These are phyloP conservation scores for Rhododendron ovatum DNA, from an alignment of 148 eudicot genomes.

Conservation along the genomic window DNA sequence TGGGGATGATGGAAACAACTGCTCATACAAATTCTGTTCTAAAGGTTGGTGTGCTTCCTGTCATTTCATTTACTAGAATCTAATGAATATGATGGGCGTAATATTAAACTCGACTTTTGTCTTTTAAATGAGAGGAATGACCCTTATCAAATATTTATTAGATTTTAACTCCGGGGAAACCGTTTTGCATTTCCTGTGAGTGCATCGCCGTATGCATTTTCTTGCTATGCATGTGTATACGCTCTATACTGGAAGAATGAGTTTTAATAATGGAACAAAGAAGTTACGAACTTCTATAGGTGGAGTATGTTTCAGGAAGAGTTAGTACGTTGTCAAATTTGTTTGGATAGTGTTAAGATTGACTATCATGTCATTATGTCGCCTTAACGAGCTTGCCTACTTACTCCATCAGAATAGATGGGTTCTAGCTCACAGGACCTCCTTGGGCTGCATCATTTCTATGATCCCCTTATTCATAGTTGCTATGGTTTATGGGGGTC, in stretches of 20 bases:
- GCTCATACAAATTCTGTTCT: slow-evolving; percentile 63
- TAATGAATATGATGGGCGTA: background rate
- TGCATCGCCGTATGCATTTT: background rate
- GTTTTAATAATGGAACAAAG: background rate
- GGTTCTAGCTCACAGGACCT: background rate
- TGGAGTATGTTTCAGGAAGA: background rate
- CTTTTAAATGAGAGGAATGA: background rate
- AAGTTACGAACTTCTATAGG: no score
- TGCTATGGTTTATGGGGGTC: background rate
- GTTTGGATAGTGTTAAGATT: background rate
- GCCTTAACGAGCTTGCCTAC: background rate
- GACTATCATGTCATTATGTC: background rate
- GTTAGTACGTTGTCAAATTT: background rate
- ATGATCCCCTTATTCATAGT: background rate
- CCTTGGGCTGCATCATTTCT: background rate
- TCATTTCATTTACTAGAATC: slow-evolving; percentile 5
- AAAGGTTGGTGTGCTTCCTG: slow-evolving; percentile 50
- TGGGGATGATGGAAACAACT: slow-evolving; percentile 83
- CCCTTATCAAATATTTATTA: background rate
- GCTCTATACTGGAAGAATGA: background rate
- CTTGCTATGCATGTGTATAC: background rate
- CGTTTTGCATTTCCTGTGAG: background rate
- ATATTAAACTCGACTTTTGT: background rate
- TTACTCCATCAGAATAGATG: background rate
- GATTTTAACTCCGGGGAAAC: background rate